phyloP scores from a whole-genome alignment of 176 grass and related monocot genomes.

The Lolium multiflorum region DNA sequence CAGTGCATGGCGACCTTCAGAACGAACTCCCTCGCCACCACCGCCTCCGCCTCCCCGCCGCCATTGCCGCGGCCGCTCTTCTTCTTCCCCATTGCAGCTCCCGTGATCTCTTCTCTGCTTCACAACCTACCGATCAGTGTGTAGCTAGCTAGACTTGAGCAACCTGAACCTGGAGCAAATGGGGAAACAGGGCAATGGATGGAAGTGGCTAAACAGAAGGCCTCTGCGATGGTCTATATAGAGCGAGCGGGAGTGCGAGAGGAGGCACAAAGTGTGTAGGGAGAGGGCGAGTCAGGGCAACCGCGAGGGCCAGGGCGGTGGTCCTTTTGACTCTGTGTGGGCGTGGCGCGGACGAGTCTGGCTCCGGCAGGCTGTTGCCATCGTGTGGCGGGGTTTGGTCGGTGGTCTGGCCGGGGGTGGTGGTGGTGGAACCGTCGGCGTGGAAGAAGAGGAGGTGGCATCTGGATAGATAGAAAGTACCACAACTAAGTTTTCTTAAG shows the following conservation, averaged over 20 bases:
- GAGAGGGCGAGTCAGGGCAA: conserved; percentile 43
- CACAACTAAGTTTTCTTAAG: too few species aligned
- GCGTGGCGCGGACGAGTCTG: conserved; percentile 58
- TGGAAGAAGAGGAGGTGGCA: conserved; percentile 87
- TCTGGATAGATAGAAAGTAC: too few species aligned
- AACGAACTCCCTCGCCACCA: neutral
- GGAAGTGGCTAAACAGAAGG: neutral
- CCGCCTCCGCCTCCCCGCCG: neutral
- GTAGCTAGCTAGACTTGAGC: too few species aligned
- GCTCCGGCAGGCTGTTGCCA: conserved; percentile 47
- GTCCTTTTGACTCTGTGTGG: conserved; percentile 44
- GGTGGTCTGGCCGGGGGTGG: conserved; percentile 51
- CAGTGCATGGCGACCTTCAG: conserved; percentile 49
- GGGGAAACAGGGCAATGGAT: neutral
- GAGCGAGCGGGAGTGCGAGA: neutral
- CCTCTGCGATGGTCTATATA: neutral
- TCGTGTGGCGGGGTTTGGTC: conserved; percentile 14
- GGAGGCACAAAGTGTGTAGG: neutral
- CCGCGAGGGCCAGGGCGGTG: conserved; percentile 35
- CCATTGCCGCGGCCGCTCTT: neutral
- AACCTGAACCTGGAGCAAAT: neutral
- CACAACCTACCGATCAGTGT: too few species aligned
- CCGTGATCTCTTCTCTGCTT: too few species aligned
- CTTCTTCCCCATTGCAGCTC: neutral
- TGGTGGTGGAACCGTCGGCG: conserved; percentile 25